These are phyloP conservation scores for Conringia planisiliqua DNA, from an alignment of 345 rosid genomes.

Conservation along the genomic window DNA sequence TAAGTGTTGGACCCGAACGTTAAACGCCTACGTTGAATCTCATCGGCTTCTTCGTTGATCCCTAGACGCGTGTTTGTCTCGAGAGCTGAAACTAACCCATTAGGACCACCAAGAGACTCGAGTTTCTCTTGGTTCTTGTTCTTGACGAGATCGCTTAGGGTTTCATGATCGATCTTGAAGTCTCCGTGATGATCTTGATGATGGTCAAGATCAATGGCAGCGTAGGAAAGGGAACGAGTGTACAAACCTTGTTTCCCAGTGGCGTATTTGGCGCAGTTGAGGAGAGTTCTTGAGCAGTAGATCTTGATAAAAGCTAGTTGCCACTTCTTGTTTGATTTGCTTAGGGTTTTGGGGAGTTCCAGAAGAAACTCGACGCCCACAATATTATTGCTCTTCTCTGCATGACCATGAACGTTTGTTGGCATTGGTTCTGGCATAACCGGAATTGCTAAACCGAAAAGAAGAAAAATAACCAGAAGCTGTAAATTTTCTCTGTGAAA, in stretches of 20 bases:
- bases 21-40: constrained; percentile 38
- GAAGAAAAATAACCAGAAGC: background rate
- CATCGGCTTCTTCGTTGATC: constrained; percentile 39
- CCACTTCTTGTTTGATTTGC: constrained; percentile 48
- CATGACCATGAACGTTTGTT: constrained; percentile 14
- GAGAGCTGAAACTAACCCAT: constrained; percentile 39
- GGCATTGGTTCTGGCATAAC: constrained; percentile 18
- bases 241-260: background rate
- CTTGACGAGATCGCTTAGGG: constrained; percentile 40
- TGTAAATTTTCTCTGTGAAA: constrained; percentile 8
- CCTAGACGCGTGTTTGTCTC: constrained; percentile 39
- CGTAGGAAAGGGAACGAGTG: constrained; percentile 29
- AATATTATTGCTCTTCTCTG: constrained; percentile 7
- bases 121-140: constrained; percentile 37
- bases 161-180: constrained; percentile 36
- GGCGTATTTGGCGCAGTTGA: constrained; percentile 18
- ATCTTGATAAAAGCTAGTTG: constrained; percentile 46
- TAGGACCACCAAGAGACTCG: constrained; percentile 39
- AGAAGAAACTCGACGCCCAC: constrained; percentile 32
- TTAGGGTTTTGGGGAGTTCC: constrained; percentile 25
- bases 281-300: constrained; percentile 52
- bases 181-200: background rate
- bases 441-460: constrained; percentile 9
- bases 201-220: constrained; percentile 17
- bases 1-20: constrained; percentile 65